Evolutionary conservation across 306 rosid genomes (phyloP).

Genomic region (Pachyrhizus erosus): DNA sequence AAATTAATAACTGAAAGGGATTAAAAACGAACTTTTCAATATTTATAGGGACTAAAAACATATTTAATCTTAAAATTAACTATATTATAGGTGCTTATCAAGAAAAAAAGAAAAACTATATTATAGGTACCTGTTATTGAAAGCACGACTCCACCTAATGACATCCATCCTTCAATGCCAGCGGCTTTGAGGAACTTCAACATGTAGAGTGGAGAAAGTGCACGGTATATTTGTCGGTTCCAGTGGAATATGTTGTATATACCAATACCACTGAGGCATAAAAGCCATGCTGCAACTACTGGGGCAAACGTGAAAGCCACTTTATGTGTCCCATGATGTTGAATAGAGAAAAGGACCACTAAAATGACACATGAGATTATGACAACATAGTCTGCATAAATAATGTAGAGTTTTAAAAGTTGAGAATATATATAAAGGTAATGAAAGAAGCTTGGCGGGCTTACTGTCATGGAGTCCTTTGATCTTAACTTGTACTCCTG

Average conservation of each 20-base stretch:
- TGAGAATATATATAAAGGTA: conserved; percentile 12
- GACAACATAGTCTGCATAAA: conserved; percentile 67
- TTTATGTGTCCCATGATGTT: conserved; percentile 80
- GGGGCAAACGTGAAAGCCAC: conserved; percentile 89
- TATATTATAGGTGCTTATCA: not conserved
- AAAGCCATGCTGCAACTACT: conserved; percentile 72
- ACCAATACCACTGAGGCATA: conserved; percentile 72
- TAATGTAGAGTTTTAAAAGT: conserved; percentile 30
- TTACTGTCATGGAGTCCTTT: conserved; percentile 79
- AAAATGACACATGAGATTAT: conserved; percentile 70
- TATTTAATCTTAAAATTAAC: no score
- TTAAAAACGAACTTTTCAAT: no score
- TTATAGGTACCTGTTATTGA: conserved; percentile 69
- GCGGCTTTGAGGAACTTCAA: conserved; percentile 61
- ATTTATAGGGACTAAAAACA: no score
- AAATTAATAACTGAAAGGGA: no score
- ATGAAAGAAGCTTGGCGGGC: conserved; percentile 43
- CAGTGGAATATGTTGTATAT: conserved; percentile 72
- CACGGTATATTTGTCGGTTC: conserved; percentile 62
- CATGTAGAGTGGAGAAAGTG: conserved; percentile 82
- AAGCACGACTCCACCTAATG: conserved; percentile 76
- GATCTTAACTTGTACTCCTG: conserved; percentile 76
- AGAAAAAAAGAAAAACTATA: not conserved
- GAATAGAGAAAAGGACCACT: conserved; percentile 80
- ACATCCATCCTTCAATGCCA: conserved; percentile 75